These are phyloP conservation scores for Apophysomyces ossiformis DNA, from an alignment of 371 early-diverging fungal genomes.

Conservation along the genomic window DNA sequence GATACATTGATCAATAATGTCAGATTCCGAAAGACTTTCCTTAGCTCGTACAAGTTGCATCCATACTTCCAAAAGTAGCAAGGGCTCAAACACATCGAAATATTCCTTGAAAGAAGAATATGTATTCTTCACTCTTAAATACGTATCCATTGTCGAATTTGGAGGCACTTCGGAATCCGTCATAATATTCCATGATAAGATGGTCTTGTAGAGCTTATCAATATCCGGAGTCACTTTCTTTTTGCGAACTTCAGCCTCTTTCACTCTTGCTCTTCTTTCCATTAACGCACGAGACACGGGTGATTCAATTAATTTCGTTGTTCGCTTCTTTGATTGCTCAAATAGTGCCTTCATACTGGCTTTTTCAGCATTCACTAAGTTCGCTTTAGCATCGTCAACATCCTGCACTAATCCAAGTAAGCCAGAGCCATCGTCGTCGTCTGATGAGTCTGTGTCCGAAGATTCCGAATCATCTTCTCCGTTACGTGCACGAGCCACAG, in stretches of 20 bases:
- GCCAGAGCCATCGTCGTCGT: conserved; percentile 28
- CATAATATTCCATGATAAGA: conserved; percentile 62
- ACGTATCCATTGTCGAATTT: conserved; percentile 21
- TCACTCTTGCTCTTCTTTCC: conserved; percentile 23
- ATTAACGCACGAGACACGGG: conserved; percentile 23
- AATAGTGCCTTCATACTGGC: conserved; percentile 44
- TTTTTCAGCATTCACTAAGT: conserved; percentile 29
- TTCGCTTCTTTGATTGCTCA: conserved; percentile 33
- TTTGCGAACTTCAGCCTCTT: conserved; percentile 33
- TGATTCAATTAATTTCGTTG: conserved; percentile 41
- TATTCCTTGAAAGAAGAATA: conserved; percentile 73
- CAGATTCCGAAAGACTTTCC: conserved; percentile 62
- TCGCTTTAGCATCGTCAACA: conserved; percentile 21
- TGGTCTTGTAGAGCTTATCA: conserved; percentile 47
- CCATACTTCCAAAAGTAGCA: conserved; percentile 88
- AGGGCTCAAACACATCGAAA: conserved; percentile 73
- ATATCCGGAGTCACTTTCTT: conserved; percentile 55
- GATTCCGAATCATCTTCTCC: conserved; percentile 21
- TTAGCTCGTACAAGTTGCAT: conserved; percentile 74
- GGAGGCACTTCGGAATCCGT: conserved; percentile 53
- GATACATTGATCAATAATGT: conserved; percentile 49
- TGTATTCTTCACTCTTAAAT: conserved; percentile 54
- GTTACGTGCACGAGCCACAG: conserved; percentile 10
- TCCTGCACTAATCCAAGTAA: conserved; percentile 27
- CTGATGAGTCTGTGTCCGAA: conserved; percentile 34